Evolutionary conservation across 345 rosid species (phyloP).

Genomic region (Zanthoxylum bungeanum): DNA sequence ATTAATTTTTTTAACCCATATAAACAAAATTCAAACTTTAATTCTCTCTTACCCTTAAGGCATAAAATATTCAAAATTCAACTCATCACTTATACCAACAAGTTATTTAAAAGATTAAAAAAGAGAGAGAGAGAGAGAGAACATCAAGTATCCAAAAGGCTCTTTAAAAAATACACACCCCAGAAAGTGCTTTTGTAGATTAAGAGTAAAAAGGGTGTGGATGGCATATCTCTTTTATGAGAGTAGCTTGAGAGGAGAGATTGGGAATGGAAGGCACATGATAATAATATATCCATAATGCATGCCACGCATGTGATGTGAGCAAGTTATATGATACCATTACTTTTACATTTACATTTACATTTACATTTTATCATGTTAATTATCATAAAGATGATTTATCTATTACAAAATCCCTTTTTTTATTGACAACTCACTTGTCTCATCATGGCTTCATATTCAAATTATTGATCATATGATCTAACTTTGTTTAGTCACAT

Average conservation of each 20-base stretch:
- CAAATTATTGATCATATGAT: background rate
- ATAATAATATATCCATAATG: background rate
- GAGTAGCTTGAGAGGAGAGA: background rate
- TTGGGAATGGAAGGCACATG: conserved; percentile 11
- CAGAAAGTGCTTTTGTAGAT: background rate
- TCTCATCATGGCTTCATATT: background rate
- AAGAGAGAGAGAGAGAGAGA: background rate
- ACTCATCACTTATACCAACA: no score
- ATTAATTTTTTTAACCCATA: no score
- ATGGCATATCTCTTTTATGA: background rate
- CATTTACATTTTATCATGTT: background rate
- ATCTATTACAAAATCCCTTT: background rate
- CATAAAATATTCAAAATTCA: no score
- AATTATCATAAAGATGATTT: background rate
- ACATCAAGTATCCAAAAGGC: background rate
- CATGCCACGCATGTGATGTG: background rate
- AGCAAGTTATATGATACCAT: background rate
- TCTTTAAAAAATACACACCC: background rate
- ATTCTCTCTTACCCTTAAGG: no score
- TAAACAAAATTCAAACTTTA: no score
- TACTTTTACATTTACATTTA: no score
- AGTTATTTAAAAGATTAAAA: no score
- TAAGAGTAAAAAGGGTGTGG: conserved; percentile 3
- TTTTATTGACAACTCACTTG: background rate
- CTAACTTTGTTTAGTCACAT: conserved; percentile 3